phyloP scores from a whole-genome alignment of 352 stramenopile genomes.

The Pythium brachiatum region DNA sequence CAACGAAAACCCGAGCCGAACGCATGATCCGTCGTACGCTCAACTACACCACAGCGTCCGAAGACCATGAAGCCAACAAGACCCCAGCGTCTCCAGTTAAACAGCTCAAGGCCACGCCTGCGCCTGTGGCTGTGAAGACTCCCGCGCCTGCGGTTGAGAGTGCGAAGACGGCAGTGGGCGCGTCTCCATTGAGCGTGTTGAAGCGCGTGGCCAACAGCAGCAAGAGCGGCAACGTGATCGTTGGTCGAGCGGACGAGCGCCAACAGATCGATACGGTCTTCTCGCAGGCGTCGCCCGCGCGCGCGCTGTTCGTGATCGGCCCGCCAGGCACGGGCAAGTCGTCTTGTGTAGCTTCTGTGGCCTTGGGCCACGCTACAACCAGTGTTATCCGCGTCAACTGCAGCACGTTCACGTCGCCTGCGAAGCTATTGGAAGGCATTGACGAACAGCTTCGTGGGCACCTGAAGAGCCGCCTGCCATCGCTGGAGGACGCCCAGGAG shows the following conservation, averaged over 20 bases:
- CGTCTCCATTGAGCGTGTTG: slow-evolving; percentile 5
- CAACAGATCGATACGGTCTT: slow-evolving; percentile 30
- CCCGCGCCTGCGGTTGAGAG: no score
- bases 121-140: slow-evolving; percentile 20
- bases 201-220: slow-evolving; percentile 6
- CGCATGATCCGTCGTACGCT: slow-evolving; percentile 23
- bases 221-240: slow-evolving; percentile 15
- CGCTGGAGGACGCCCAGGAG: slow-evolving; percentile 35
- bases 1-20: background rate
- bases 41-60: slow-evolving; percentile 7
- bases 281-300: slow-evolving; percentile 21
- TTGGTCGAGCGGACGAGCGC: slow-evolving; percentile 43
- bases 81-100: background rate
- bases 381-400: slow-evolving; percentile 58
- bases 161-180: slow-evolving; percentile 31
- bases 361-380: slow-evolving; percentile 10
- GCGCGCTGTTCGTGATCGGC: slow-evolving; percentile 63
- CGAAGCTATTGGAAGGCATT: slow-evolving; percentile 42
- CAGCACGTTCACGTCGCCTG: slow-evolving; percentile 54
- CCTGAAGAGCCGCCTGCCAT: slow-evolving; percentile 23
- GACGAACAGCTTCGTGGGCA: slow-evolving; percentile 29
- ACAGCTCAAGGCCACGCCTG: background rate
- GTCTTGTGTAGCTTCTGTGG: slow-evolving; percentile 50
- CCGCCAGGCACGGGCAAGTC: slow-evolving; percentile 70
- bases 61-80: background rate